A percentile compares a stretch with the other conserved stretches of the same genome.
phyloP scores from a whole-genome alignment of 2,329 filamentous ascomycete species.

The Cryoendolithus antarcticus region DNA sequence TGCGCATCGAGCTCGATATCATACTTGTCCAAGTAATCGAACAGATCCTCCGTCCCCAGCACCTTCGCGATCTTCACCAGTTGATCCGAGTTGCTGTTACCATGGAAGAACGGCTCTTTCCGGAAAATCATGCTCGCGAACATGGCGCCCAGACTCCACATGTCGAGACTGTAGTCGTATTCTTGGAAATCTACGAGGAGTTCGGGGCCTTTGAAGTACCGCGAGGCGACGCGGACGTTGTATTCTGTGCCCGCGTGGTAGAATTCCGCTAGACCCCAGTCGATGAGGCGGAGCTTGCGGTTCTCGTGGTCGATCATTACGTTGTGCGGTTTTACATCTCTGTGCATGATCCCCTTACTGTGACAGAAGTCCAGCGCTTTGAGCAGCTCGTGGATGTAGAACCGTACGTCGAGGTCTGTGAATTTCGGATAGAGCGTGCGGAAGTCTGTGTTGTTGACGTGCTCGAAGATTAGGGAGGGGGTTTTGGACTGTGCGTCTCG shows the following conservation, averaged over 20 bases:
- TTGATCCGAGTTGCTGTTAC: conserved; percentile 95
- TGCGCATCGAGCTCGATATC: conserved; percentile 96
- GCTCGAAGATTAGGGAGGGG: conserved; percentile 92
- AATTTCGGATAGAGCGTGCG: conserved; percentile 94
- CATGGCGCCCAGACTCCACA: conserved; percentile 99
- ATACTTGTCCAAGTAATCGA: conserved; percentile 98
- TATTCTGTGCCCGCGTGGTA: conserved; percentile 98
- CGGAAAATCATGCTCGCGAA: conserved; percentile 99
- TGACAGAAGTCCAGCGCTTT: conserved; percentile 98
- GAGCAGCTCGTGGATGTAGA: conserved; percentile 91
- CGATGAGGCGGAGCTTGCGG: conserved; percentile 88
- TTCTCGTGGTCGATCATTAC: conserved; percentile 99
- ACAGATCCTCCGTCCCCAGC: conserved; percentile 89
- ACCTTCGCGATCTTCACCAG: conserved; percentile 99
- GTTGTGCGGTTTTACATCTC: conserved; percentile 98
- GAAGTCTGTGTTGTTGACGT: conserved; percentile 99
- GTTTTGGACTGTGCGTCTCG: conserved; percentile 95
- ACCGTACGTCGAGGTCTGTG: conserved; percentile 91
- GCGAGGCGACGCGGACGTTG: conserved; percentile 90
- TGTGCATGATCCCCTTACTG: conserved; percentile 99
- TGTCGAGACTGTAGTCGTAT: conserved; percentile 97
- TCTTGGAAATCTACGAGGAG: conserved; percentile 96
- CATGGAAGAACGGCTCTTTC: conserved; percentile 98
- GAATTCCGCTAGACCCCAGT: conserved; percentile 98
- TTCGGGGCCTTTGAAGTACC: conserved; percentile 97